A percentile compares a stretch with the other conserved stretches of the same genome.
These are phyloP conservation scores for Saxophila tyrrhenica DNA, from an alignment of 495 filamentous ascomycete species.

Conservation along the genomic window DNA sequence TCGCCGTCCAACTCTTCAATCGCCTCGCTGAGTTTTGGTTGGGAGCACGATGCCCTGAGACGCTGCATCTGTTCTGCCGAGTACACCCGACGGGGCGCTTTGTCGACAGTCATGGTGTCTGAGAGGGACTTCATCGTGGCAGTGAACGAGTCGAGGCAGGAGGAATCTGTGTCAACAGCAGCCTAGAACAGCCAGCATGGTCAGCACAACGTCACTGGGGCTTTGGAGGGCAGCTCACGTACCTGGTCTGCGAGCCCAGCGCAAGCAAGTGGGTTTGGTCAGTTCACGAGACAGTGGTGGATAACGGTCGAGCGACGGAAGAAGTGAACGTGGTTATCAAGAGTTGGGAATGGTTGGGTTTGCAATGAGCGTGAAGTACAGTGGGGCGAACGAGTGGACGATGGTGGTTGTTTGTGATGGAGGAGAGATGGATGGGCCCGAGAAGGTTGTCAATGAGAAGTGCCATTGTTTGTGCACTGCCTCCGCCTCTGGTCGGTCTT, in stretches of 20 bases:
- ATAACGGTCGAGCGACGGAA: background rate
- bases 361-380: constrained; percentile 6
- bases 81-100: constrained; percentile 14
- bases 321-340: constrained; percentile 10
- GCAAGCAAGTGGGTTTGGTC: too few species aligned
- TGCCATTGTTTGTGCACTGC: constrained; percentile 6
- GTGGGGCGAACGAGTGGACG: constrained; percentile 4
- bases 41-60: constrained; percentile 10
- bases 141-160: background rate
- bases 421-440: background rate
- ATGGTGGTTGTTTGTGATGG: background rate
- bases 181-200: background rate
- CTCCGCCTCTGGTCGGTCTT: background rate
- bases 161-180: background rate
- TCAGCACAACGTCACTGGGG: background rate
- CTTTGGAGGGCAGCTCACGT: background rate
- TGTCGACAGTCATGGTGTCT: background rate
- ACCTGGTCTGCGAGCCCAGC: background rate
- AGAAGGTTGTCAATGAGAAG: background rate
- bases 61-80: constrained; percentile 16
- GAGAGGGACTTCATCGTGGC: background rate
- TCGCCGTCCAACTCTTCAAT: constrained; percentile 20
- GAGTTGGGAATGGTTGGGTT: constrained; percentile 16
- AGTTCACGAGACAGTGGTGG: too few species aligned
- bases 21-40: constrained; percentile 17